Evolutionary conservation across 78 protist genomes (phyloP).

Genomic region (Guillardia theta): DNA sequence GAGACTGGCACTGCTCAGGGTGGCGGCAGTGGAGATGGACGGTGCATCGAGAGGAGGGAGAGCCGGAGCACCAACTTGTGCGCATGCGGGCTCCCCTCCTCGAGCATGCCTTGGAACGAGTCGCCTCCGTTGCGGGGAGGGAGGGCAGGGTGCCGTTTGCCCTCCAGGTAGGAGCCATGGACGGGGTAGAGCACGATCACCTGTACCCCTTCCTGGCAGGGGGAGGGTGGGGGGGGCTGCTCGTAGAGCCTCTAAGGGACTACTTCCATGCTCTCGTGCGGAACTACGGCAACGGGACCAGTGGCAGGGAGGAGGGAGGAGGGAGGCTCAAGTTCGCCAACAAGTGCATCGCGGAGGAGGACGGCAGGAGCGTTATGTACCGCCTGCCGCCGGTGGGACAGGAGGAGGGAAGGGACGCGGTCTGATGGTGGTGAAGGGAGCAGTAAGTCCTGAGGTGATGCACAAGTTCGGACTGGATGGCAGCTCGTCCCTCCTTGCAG

Average conservation of each 20-base stretch:
- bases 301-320: not conserved
- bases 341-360: not conserved
- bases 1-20: no score
- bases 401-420: no score
- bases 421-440: no score
- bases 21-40: no score
- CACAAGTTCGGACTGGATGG: not conserved
- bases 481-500: not conserved
- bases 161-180: conserved; percentile 31
- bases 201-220: not conserved
- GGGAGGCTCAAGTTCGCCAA: not conserved
- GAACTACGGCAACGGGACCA: not conserved
- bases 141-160: no score
- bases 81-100: no score
- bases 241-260: conserved; percentile 12
- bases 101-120: no score
- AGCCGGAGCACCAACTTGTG: no score
- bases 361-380: not conserved
- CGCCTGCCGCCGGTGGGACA: not conserved
- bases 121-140: no score
- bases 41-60: no score
- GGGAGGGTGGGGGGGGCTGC: conserved; percentile 35
- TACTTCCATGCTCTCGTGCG: not conserved
- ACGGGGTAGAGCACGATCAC: not conserved
- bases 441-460: not conserved